Percentiles rank a stretch among this genome's conserved stretches.
phyloP scores from a whole-genome alignment of 768 basidiomycete genomes.

The Sarcodon sp. region DNA sequence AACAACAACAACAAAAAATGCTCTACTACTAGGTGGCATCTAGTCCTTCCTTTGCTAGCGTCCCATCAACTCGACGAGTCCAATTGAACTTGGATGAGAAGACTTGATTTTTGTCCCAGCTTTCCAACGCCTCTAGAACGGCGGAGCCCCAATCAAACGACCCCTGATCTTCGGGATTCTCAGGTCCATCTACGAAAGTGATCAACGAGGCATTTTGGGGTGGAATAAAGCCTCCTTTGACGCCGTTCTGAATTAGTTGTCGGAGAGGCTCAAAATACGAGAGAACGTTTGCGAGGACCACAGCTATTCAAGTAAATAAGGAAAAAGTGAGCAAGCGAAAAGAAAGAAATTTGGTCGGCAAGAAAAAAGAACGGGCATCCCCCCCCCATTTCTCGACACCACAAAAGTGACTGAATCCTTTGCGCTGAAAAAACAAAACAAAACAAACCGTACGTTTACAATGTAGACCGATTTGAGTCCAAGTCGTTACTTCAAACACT shows the following conservation, averaged over 20 bases:
- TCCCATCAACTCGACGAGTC: background rate
- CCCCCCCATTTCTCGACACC: background rate
- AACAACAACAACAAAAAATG: too few species aligned
- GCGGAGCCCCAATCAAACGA: conserved; percentile 71
- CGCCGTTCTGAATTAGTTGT: conserved; percentile 51
- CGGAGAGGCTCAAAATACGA: conserved; percentile 79
- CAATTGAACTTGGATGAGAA: background rate
- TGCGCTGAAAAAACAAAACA: background rate
- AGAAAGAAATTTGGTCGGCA: background rate
- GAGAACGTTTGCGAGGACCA: conserved; percentile 78
- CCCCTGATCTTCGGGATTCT: conserved; percentile 35
- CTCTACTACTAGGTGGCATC: background rate
- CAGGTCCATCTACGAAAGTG: conserved; percentile 65
- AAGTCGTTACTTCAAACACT: conserved; percentile 85
- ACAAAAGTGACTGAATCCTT: background rate
- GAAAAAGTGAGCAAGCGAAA: background rate
- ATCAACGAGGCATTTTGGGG: conserved; percentile 48
- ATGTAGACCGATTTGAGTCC: conserved; percentile 88
- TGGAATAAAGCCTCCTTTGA: conserved; percentile 65
- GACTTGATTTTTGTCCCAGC: conserved; percentile 26
- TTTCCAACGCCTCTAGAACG: conserved; percentile 46
- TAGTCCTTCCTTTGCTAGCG: background rate
- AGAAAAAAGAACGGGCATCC: background rate
- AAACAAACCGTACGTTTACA: conserved; percentile 74
- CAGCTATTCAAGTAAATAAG: conserved; percentile 44